Conservation (phyloP, 441 rosid species). For the Euphorbia schlechtendalii region DNA sequence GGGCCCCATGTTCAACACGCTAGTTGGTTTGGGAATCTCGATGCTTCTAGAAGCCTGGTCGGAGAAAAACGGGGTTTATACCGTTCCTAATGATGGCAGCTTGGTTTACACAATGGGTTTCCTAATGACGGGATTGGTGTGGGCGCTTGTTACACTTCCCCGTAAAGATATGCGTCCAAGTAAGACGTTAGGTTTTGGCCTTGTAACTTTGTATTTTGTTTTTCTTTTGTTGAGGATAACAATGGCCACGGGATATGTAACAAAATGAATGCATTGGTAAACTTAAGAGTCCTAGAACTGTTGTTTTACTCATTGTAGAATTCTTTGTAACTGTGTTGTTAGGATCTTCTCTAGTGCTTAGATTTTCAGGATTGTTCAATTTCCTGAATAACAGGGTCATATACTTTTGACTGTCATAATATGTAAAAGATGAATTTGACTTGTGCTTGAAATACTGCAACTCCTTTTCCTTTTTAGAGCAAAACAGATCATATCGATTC, state of each 20-base stretch:
- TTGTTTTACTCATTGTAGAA: not conserved
- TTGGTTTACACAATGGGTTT: slow-evolving; percentile 77
- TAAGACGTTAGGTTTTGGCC: slow-evolving; percentile 67
- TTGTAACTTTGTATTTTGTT: slow-evolving; percentile 53
- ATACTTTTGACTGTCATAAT: not conserved
- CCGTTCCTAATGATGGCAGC: slow-evolving; percentile 55
- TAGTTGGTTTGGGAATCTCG: slow-evolving; percentile 66
- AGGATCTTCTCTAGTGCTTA: not conserved
- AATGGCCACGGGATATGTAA: slow-evolving; percentile 37
- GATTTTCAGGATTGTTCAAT: not conserved
- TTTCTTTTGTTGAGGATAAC: slow-evolving; percentile 55
- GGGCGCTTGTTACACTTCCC: slow-evolving; percentile 66
- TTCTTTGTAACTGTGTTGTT: not conserved
- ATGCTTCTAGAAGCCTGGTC: slow-evolving; percentile 80
- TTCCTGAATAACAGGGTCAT: not conserved
- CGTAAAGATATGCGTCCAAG: slow-evolving; percentile 67
- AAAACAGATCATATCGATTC: too few relatives aligned
- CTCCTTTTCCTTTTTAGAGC: too few relatives aligned
- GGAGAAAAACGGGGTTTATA: slow-evolving; percentile 41
- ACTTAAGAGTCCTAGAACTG: not conserved
- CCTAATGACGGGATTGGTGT: slow-evolving; percentile 55
- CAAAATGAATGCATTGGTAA: slow-evolving; percentile 11
- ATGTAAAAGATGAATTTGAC: not conserved
- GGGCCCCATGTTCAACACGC: slow-evolving; percentile 76
- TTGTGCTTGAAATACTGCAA: not conserved